phyloP scores from a whole-genome alignment of 495 filamentous ascomycete genomes.

The Tuber melanosporum region DNA sequence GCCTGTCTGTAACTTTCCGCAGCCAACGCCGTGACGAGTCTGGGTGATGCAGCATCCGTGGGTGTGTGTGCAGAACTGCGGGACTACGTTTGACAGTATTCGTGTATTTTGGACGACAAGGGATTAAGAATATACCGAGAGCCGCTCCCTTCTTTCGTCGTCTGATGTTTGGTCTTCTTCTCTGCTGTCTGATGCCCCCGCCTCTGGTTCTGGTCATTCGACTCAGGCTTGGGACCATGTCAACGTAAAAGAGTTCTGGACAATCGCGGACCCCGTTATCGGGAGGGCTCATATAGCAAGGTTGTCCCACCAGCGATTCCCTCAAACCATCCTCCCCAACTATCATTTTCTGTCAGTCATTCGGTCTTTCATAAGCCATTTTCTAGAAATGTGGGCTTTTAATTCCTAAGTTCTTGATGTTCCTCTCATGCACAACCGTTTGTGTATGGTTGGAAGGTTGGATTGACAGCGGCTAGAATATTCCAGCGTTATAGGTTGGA shows the following conservation, averaged over 20 bases:
- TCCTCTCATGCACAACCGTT: neutral
- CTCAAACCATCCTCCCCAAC: neutral
- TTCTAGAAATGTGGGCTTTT: neutral
- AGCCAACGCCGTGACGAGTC: slow-evolving; percentile 3
- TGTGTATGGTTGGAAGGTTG: neutral
- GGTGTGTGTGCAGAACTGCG: neutral
- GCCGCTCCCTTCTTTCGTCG: slow-evolving; percentile 13
- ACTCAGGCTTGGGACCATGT: neutral
- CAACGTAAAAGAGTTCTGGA: neutral
- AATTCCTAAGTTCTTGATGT: neutral
- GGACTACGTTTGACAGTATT: neutral
- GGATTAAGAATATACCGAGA: slow-evolving; percentile 12
- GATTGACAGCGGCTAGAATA: slow-evolving; percentile 1
- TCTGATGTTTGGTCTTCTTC: slow-evolving; percentile 24
- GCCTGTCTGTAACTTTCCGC: neutral
- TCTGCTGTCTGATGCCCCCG: neutral
- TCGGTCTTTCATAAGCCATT: neutral
- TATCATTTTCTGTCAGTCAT: neutral
- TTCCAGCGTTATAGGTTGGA: neutral
- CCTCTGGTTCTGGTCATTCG: neutral
- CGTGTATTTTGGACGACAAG: neutral
- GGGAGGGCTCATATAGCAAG: neutral
- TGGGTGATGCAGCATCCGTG: neutral
- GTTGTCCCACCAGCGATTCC: neutral
- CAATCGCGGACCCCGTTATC: neutral